A percentile compares a stretch with the other conserved stretches of the same genome.
Evolutionary conservation across 1,139 yeast species (phyloP).

Genomic region (Candida tunisiensis): DNA sequence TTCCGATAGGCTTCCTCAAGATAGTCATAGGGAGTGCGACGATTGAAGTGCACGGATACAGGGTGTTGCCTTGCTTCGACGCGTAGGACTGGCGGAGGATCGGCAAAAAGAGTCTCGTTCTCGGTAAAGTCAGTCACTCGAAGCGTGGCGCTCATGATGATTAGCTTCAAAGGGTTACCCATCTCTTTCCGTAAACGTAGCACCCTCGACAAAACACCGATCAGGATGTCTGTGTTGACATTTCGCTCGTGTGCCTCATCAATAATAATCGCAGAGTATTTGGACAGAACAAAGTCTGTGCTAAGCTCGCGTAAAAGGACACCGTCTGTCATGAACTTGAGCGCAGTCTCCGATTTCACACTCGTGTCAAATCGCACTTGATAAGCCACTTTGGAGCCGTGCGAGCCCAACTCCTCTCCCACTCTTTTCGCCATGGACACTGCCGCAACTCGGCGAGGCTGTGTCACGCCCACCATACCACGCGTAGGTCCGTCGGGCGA

Average conservation of each 20-base stretch:
- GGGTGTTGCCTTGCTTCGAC: conserved; percentile 96
- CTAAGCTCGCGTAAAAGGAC: conserved; percentile 85
- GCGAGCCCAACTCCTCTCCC: conserved; percentile 64
- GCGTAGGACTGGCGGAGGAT: conserved; percentile 76
- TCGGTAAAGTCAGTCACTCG: conserved; percentile 88
- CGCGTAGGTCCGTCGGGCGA: conserved; percentile 46
- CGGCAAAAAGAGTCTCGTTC: conserved; percentile 48
- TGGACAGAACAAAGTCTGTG: conserved; percentile 61
- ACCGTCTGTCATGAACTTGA: conserved; percentile 99
- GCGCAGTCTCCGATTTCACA: conserved; percentile 49
- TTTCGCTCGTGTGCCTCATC: conserved; percentile 99
- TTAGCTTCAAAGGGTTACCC: conserved; percentile 38
- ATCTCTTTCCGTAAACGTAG: conserved; percentile 47
- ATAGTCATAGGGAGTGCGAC: conserved; percentile 61
- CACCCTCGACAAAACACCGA: conserved; percentile 89
- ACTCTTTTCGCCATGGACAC: conserved; percentile 95
- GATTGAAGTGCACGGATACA: conserved; percentile 80
- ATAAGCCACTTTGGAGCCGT: conserved; percentile 63
- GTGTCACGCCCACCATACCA: conserved; percentile 92
- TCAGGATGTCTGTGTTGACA: conserved; percentile 85
- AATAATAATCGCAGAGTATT: conserved; percentile 73
- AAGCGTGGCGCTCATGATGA: conserved; percentile 87
- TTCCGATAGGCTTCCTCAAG: conserved; percentile 78
- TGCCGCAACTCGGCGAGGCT: conserved; percentile 97
- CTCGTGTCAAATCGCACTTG: conserved; percentile 85